Base-by-base conservation (phyloP, 2,329 filamentous ascomycete genomes). In the Arthrobotrys entomopaga region DNA sequence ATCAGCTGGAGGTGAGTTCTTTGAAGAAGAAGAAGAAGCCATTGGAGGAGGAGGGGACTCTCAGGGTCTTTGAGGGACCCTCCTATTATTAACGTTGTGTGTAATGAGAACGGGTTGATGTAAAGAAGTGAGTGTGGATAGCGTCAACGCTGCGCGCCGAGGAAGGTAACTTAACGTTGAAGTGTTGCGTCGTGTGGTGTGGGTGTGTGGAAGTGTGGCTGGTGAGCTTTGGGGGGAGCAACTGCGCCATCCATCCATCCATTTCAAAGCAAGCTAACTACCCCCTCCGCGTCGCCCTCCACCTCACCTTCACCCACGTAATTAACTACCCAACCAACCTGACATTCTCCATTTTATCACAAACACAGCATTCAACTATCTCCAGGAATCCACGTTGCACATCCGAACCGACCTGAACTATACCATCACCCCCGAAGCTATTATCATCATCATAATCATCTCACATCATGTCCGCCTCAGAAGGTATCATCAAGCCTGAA, bases 401-500 rank as follows among this genome's bases (percentile, higher is more conserved):
- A 26, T 26, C 24, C 24, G 24, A 26, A 3, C 7, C 24, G 49
- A 26, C 11, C 34, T 58, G 22, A 19, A 29, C 29, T 10, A 50
- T 24, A 50, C 13, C 22, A 48, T 24, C 56, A 53, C 56, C 42
- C 53, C 48, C 48, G 24, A 69, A 69, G 40, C 65, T 53, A 53
- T 52, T 59, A 56, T 63, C 24, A 26, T 26, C 24, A 26, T 26
- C 24, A 26, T 26, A 7, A n/a, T n/a, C n/a, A n/a, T n/a, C n/a
- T n/a, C n/a, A n/a, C n/a, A n/a, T n/a, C 57, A 76, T 70, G 63
- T 78, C 77, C 81, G 81, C 81, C 11, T 79, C 79, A 49, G 80
- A 77, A 76, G 74, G 76, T 63, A 77, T 82, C 53, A 76, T 80
- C 60, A 83, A 82, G 77, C 65, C 78, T 59, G 95, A 99, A 86